These are phyloP conservation scores for Pseudocercospora crystallina DNA, from an alignment of 2,329 filamentous ascomycete genomes.

Conservation along the genomic window DNA sequence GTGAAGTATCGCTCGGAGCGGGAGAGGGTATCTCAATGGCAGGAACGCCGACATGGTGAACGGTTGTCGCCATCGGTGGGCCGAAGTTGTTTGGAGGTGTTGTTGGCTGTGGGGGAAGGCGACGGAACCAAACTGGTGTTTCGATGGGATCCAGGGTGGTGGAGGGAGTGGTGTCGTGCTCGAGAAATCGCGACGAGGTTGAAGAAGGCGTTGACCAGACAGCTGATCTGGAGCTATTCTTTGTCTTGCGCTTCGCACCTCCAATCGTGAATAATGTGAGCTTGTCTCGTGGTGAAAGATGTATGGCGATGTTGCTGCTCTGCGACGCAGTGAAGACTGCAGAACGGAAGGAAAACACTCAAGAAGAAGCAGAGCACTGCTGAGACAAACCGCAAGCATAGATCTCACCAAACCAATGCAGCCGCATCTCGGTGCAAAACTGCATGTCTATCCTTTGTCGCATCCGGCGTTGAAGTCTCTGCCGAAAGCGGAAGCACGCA, in stretches of 20 bases:
- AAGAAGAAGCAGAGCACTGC: neutral
- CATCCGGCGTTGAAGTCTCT: constrained; percentile 15
- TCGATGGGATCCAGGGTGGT: constrained; percentile 31
- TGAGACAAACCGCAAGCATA: constrained; percentile 12
- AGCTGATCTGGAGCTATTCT: too few relatives aligned
- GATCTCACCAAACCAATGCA: constrained; percentile 18
- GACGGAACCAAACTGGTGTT: constrained; percentile 34
- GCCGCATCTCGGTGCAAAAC: constrained; percentile 12
- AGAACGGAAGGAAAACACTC: too few relatives aligned
- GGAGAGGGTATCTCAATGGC: constrained; percentile 32
- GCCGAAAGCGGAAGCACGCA: constrained; percentile 19
- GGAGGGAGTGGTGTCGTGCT: neutral
- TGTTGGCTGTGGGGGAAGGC: constrained; percentile 22
- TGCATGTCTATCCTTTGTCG: constrained; percentile 26
- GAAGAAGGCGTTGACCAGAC: neutral
- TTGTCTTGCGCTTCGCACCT: too few relatives aligned
- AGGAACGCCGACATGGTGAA: constrained; percentile 24
- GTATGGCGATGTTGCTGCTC: too few relatives aligned
- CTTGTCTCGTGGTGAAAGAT: too few relatives aligned
- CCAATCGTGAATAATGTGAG: too few relatives aligned
- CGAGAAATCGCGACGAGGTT: neutral
- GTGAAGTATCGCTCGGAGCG: constrained; percentile 24
- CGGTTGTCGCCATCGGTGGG: constrained; percentile 23
- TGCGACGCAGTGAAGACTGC: too few relatives aligned
- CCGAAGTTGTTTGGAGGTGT: constrained; percentile 20